Evolutionary conservation across 805 yeast species (phyloP), one percentile per base, ranked within the genome.

Genomic region (Nakazawaea holstii): DNA sequence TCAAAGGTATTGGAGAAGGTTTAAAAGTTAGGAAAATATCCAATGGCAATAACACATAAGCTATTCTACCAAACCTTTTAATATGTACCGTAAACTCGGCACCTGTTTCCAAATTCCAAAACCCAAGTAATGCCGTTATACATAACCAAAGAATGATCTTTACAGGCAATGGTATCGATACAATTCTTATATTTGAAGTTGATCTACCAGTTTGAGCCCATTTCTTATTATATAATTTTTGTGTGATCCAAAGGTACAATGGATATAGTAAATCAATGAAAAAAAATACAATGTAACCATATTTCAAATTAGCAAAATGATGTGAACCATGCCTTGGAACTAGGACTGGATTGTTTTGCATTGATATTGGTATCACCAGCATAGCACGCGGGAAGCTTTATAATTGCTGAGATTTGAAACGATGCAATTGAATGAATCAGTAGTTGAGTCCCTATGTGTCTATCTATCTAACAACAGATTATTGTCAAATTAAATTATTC

Each of bases 51-150:
- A 86, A 61, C 1, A 74, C 73, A 55, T 78, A 83, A 1, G 82
- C 67, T 8, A 85, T 51, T 45, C 92, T 67, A 1, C 91, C 95
- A 31, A 75, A 54, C 42, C 92, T 66, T 57, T 82, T 84, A 30
- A 74, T 54, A 30, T 68, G 67, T 6, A 63, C 69, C 33, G 58
- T 58, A 47, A 68, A 59, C 26, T 66, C 61, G 48, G 57, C 65
- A 41, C 59, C 58, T 29, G 61, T 50, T 44, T 62, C 63, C 44
- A 57, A 70, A 52, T 58, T 73, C 62, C 60, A 67, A 46, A 60
- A 65, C 39, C 56, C 62, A 39, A 76, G 47, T 0, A 59, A 54
- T 13, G 62, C 26, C 1, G 72, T 42, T 2, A 72, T 38, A 8
- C 60, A 40, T 2, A 55, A 28, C 73, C 78, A 76, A 1, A 61